phyloP scores from a whole-genome alignment of 345 rosid genomes.

The Euphorbia pulcherrima region DNA sequence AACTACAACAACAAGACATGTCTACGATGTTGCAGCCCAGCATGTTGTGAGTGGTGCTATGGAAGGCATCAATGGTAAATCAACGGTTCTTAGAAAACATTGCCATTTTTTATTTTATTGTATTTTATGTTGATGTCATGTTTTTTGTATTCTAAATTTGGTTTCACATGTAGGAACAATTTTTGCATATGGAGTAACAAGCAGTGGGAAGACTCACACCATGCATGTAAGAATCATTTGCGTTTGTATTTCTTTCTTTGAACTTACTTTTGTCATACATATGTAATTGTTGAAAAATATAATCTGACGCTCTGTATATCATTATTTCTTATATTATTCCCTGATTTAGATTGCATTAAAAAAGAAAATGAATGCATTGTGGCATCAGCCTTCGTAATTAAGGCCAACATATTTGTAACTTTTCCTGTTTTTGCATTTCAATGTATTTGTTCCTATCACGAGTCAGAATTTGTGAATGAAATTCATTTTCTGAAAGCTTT shows the following conservation, averaged over 20 bases:
- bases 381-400: too few relatives aligned
- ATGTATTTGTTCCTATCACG: neutral
- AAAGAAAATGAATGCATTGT: neutral
- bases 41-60: slow-evolving; percentile 92
- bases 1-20: slow-evolving; percentile 99
- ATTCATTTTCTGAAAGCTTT: neutral
- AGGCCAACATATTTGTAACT: neutral
- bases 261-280: neutral
- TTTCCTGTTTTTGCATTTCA: neutral
- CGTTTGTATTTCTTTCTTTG: neutral
- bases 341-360: neutral
- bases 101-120: neutral
- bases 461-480: neutral
- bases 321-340: neutral
- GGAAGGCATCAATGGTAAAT: slow-evolving; percentile 88
- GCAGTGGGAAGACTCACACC: slow-evolving; percentile 99
- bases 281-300: neutral
- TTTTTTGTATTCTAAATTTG: slow-evolving; percentile 14
- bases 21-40: slow-evolving; percentile 93
- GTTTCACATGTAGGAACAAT: slow-evolving; percentile 66
- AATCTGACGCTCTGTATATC: neutral
- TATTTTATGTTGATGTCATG: neutral
- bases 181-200: slow-evolving; percentile 98
- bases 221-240: slow-evolving; percentile 79
- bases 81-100: slow-evolving; percentile 13